Evolutionary conservation across 1,284 basidiomycete species (phyloP).

Genomic region (Boletus mariae): DNA sequence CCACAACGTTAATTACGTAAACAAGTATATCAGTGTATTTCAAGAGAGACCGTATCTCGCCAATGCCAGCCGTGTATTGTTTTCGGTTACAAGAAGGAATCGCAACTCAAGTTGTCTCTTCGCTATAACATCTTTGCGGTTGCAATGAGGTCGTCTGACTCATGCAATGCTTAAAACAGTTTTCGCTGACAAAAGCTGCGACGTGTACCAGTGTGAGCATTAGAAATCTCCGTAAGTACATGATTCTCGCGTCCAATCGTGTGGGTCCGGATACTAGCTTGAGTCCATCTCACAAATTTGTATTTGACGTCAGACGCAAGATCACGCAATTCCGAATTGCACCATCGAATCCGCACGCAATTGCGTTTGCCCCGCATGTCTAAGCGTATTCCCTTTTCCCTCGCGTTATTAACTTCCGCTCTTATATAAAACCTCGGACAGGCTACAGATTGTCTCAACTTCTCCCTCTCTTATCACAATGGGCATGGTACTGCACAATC

Average conservation of each 20-base stretch:
- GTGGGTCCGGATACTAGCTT: not conserved
- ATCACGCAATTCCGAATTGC: conserved; percentile 31
- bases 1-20: conserved; percentile 17
- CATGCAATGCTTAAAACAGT: not conserved
- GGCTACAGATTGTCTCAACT: conserved; percentile 2
- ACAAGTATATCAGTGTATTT: not conserved
- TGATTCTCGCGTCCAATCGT: too few species aligned
- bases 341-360: conserved; percentile 11
- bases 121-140: not conserved
- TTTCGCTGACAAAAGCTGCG: not conserved
- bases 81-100: not conserved
- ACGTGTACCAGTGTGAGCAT: not conserved
- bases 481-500: conserved; percentile 34
- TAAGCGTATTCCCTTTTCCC: not conserved
- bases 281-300: conserved; percentile 9
- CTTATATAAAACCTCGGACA: conserved; percentile 3
- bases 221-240: too few species aligned
- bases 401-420: too few species aligned
- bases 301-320: conserved; percentile 19
- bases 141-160: not conserved
- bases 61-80: not conserved
- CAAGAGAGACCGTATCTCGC: too few species aligned
- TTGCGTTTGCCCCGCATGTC: not conserved
- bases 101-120: too few species aligned
- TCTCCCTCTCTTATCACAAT: conserved; percentile 19